phyloP scores from a whole-genome alignment of 2,329 filamentous ascomycete genomes.

The Colletotrichum salicis region DNA sequence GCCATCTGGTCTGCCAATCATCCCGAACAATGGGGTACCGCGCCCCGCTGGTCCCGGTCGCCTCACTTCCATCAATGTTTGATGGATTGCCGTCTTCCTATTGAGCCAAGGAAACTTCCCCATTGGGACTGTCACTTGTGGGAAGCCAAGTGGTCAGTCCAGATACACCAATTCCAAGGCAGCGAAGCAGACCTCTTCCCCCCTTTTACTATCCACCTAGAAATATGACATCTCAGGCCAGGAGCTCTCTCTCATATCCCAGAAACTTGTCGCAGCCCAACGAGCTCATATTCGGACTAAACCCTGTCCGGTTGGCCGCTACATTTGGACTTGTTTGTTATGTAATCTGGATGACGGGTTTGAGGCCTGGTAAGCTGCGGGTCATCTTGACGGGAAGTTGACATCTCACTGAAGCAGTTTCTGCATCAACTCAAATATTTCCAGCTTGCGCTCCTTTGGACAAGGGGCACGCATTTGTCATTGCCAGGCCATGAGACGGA shows the following conservation, averaged over 20 bases:
- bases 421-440: neutral
- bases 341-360: neutral
- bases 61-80: conserved; percentile 5
- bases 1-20: conserved; percentile 1
- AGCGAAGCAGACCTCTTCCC: neutral
- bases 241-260: no score
- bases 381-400: neutral
- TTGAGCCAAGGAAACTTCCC: neutral
- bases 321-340: neutral
- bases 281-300: neutral
- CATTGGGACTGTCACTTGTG: no score
- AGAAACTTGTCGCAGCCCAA: neutral
- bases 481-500: neutral
- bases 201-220: neutral
- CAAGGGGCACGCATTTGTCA: neutral
- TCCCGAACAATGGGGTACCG: neutral
- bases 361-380: neutral
- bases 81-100: neutral
- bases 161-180: neutral
- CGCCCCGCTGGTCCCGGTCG: neutral
- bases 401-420: neutral
- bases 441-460: neutral
- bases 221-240: neutral
- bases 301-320: neutral
- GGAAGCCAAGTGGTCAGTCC: neutral